Evolutionary conservation across 192 early-diverging fungal genomes (phyloP).

Genomic region (Podila epigama): DNA sequence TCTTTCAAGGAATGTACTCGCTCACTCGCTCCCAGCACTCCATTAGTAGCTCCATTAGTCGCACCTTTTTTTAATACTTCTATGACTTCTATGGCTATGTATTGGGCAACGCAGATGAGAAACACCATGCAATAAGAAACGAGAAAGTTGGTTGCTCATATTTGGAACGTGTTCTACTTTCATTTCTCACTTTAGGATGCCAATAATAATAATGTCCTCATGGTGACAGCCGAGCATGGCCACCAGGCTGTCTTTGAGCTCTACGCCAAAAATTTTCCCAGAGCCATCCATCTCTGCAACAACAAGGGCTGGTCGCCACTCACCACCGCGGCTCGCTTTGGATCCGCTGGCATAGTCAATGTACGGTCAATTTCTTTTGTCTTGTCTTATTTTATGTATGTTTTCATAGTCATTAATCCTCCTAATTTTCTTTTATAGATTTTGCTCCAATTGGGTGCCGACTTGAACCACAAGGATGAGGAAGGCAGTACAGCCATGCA

Average conservation of each 20-base stretch:
- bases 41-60: too few relatives aligned
- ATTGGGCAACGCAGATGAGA: neutral
- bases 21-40: too few relatives aligned
- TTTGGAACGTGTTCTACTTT: neutral
- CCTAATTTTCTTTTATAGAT: slow-evolving; percentile 9
- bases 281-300: slow-evolving; percentile 29
- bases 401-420: neutral
- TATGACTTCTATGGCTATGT: too few relatives aligned
- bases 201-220: slow-evolving; percentile 40
- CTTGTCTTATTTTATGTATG: neutral
- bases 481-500: slow-evolving; percentile 41
- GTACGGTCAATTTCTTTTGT: neutral
- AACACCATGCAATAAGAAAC: neutral
- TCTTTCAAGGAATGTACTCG: too few relatives aligned
- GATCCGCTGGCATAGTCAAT: slow-evolving; percentile 32
- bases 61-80: slow-evolving; percentile 8
- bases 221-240: slow-evolving; percentile 38
- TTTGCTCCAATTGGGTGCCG: slow-evolving; percentile 34
- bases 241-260: slow-evolving; percentile 43
- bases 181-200: slow-evolving; percentile 14
- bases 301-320: slow-evolving; percentile 42
- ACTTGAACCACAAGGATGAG: slow-evolving; percentile 41
- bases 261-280: slow-evolving; percentile 38
- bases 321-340: slow-evolving; percentile 37
- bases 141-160: neutral